phyloP scores from a whole-genome alignment of 352 stramenopile genomes.

The Elongisporangium undulatum region DNA sequence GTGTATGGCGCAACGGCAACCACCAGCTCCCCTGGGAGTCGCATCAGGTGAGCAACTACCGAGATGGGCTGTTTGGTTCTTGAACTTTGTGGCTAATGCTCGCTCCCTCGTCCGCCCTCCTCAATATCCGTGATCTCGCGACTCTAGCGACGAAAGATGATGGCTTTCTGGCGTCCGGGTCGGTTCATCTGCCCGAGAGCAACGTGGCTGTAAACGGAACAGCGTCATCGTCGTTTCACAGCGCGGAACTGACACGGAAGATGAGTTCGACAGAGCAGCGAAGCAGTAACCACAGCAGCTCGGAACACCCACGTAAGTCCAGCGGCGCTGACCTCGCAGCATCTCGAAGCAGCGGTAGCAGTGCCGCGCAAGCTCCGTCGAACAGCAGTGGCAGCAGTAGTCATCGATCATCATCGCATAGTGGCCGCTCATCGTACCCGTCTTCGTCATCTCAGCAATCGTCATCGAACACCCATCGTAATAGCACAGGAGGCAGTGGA shows the following conservation, averaged over 20 bases:
- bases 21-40: conserved; percentile 6
- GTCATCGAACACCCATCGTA: not conserved
- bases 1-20: conserved; percentile 11
- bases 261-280: conserved; percentile 1
- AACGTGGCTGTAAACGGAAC: conserved; percentile 4
- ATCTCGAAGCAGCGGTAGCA: not conserved
- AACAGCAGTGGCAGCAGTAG: conserved; percentile 18
- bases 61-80: not conserved
- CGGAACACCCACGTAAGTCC: not conserved
- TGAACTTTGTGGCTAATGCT: not conserved
- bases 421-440: conserved; percentile 5
- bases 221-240: conserved; percentile 15
- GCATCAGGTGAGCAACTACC: conserved; percentile 4
- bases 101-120: not conserved
- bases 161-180: not conserved
- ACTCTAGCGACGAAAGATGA: not conserved
- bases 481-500: conserved; percentile 1
- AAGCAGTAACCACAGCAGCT: not conserved
- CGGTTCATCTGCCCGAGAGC: not conserved
- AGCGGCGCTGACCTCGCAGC: not conserved
- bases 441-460: not conserved
- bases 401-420: conserved; percentile 15
- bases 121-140: not conserved
- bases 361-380: not conserved
- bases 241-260: conserved; percentile 11